Conservation (phyloP, 2,329 filamentous ascomycete species). For the Pestalotiopsis sp. region DNA sequence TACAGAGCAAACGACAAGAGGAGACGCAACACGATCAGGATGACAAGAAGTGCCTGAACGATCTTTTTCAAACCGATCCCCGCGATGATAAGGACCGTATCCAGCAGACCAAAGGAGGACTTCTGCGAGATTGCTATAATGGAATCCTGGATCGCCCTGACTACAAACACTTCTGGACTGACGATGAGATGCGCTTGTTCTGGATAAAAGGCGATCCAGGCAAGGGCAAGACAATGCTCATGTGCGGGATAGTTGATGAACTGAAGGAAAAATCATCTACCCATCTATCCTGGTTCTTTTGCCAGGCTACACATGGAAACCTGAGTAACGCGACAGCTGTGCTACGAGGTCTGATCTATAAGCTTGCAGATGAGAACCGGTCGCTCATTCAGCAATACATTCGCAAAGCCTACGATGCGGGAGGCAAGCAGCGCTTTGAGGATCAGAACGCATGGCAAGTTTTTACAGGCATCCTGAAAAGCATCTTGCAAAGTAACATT, state of each 20-base stretch:
- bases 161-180: constrained; percentile 27
- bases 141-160: constrained; percentile 32
- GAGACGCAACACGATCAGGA: background rate
- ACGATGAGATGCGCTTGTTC: constrained; percentile 17
- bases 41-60: constrained; percentile 14
- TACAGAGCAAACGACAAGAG: background rate
- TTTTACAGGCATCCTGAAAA: constrained; percentile 37
- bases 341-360: constrained; percentile 31
- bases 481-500: constrained; percentile 39
- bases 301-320: constrained; percentile 28
- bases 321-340: constrained; percentile 31
- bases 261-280: constrained; percentile 13
- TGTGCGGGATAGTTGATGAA: constrained; percentile 29
- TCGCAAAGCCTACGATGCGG: constrained; percentile 29
- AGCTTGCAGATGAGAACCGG: constrained; percentile 27
- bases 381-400: constrained; percentile 35
- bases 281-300: constrained; percentile 34
- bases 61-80: constrained; percentile 18
- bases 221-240: constrained; percentile 36
- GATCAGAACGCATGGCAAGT: constrained; percentile 39
- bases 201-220: constrained; percentile 25
- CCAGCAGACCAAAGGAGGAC: constrained; percentile 22
- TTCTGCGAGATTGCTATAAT: constrained; percentile 28
- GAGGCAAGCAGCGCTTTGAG: constrained; percentile 34
- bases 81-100: constrained; percentile 23